Evolutionary conservation across 495 filamentous ascomycete species (phyloP).

Genomic region (Xylaria curta): DNA sequence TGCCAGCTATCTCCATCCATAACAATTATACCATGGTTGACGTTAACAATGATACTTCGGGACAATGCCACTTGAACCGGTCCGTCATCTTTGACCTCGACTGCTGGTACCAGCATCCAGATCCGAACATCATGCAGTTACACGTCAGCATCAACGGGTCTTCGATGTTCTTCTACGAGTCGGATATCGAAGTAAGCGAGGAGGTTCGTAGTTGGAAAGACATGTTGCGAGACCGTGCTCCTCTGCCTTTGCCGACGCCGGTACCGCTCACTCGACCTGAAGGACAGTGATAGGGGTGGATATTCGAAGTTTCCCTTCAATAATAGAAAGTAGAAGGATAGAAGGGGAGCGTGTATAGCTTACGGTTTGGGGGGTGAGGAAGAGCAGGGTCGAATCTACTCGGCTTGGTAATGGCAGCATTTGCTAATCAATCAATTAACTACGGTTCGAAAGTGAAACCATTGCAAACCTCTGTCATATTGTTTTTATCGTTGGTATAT

Average conservation of each 20-base stretch:
- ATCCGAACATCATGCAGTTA: constrained; percentile 1
- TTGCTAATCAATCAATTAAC: no score
- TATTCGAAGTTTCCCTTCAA: not conserved
- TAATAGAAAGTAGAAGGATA: not conserved
- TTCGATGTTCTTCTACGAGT: constrained; percentile 25
- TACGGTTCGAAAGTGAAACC: no score
- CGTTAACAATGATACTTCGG: not conserved
- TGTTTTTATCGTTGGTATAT: no score
- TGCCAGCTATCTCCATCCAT: not conserved
- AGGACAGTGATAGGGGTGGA: not conserved
- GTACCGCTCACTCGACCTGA: not conserved
- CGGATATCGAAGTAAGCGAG: not conserved
- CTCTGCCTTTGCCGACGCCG: not conserved
- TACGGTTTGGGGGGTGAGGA: not conserved
- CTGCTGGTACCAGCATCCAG: constrained; percentile 15
- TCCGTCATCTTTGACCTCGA: constrained; percentile 13
- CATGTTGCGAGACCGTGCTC: not conserved
- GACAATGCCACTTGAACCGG: constrained; percentile 10
- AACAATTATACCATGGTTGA: constrained; percentile 2
- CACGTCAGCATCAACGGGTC: constrained; percentile 22
- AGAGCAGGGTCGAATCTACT: no score
- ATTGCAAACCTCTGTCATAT: no score
- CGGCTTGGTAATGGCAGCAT: no score
- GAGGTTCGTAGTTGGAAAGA: not conserved
- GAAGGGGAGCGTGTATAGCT: not conserved